These are phyloP conservation scores for Amphirosellinia nigrospora DNA, from an alignment of 495 filamentous ascomycete genomes.

Conservation along the genomic window DNA sequence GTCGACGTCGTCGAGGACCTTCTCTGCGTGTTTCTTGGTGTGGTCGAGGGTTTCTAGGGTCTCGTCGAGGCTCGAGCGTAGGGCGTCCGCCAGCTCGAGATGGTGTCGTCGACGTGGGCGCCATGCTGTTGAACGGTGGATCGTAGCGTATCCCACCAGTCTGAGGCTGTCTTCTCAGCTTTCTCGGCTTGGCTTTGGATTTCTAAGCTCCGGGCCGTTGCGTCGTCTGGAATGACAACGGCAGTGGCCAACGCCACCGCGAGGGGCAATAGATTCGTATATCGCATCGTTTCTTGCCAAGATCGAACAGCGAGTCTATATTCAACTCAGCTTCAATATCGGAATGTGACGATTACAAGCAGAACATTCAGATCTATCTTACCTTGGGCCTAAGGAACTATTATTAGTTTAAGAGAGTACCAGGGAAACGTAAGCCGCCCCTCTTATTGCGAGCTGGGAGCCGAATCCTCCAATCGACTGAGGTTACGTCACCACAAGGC, in stretches of 20 bases:
- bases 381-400: background rate
- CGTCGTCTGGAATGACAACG: conserved; percentile 65
- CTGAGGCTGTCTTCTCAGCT: conserved; percentile 31
- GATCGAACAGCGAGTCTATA: background rate
- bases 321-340: background rate
- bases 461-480: conserved; percentile 15
- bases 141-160: conserved; percentile 22
- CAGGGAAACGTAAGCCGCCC: conserved; percentile 12
- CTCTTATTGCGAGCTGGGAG: conserved; percentile 11
- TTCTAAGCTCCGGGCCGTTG: conserved; percentile 43
- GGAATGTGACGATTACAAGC: background rate
- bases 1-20: conserved; percentile 27
- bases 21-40: conserved; percentile 8
- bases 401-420: background rate
- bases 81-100: conserved; percentile 17
- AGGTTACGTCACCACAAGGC: conserved; percentile 19
- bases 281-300: conserved; percentile 43
- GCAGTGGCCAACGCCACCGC: conserved; percentile 59
- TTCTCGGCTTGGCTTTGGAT: conserved; percentile 32
- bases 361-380: background rate
- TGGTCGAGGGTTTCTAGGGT: conserved; percentile 42
- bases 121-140: conserved; percentile 36
- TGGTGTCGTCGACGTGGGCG: conserved; percentile 39
- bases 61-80: conserved; percentile 33
- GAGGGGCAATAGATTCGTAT: conserved; percentile 56